These are phyloP conservation scores for Gnaphalium uliginosum DNA, from an alignment of 129 eudicot genomes.

Conservation along the genomic window DNA sequence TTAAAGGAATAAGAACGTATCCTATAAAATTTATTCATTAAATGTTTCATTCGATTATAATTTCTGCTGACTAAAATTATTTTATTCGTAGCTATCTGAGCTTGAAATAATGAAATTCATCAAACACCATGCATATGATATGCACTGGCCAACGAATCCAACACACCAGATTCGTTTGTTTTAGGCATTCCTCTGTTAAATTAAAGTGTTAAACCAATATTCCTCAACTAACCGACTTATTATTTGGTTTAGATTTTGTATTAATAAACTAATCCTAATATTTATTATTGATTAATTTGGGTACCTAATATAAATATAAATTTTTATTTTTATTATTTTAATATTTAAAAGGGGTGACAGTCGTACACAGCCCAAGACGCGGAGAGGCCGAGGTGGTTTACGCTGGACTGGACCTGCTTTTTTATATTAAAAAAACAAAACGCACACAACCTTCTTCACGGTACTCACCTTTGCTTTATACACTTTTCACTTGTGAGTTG, in stretches of 20 bases:
- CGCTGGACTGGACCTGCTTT: constrained; percentile 31
- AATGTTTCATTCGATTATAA: too few species aligned
- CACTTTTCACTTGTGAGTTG: neutral
- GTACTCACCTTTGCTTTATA: neutral
- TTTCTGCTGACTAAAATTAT: too few species aligned
- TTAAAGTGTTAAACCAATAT: too few species aligned
- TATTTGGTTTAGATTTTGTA: neutral
- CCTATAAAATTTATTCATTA: too few species aligned
- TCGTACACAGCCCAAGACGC: constrained; percentile 15
- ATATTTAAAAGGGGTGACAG: constrained; percentile 3
- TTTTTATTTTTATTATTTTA: too few species aligned
- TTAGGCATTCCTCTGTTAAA: neutral
- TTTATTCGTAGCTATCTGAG: too few species aligned
- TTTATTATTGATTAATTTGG: too few species aligned
- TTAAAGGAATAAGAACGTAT: too few species aligned
- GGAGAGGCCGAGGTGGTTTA: constrained; percentile 29
- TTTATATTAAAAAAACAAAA: too few species aligned
- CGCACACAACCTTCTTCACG: neutral
- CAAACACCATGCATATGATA: too few species aligned
- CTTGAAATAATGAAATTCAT: too few species aligned
- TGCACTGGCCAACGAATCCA: neutral
- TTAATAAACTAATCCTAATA: neutral
- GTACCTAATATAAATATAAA: too few species aligned
- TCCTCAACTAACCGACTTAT: constrained; percentile 3
- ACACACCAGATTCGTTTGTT: constrained; percentile 3